A percentile compares a stretch with the other conserved stretches of the same genome.
These are phyloP conservation scores for Ustilago vetiveriae DNA, from an alignment of 1,284 basidiomycete genomes.

Conservation along the genomic window DNA sequence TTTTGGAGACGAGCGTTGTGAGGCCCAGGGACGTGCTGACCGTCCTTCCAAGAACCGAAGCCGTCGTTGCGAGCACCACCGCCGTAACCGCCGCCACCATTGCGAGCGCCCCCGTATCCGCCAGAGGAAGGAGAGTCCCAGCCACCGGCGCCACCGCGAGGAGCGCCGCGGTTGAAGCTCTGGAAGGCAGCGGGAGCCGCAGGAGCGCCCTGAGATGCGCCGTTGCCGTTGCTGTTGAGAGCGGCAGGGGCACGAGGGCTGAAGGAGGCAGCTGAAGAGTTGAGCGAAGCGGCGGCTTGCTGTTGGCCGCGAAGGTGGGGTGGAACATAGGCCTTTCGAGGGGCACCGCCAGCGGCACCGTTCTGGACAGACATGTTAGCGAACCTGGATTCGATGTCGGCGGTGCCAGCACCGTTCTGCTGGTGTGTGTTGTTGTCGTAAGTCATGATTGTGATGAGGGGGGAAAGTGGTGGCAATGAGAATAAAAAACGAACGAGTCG, in stretches of 20 bases:
- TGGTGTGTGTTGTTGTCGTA: constrained; percentile 57
- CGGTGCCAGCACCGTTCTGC: constrained; percentile 69
- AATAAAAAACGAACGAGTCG: not conserved
- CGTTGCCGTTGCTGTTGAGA: constrained; percentile 42
- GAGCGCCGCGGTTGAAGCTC: constrained; percentile 51
- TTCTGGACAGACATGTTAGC: constrained; percentile 64
- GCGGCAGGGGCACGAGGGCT: constrained; percentile 51
- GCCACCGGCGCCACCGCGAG: constrained; percentile 50
- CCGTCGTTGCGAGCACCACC: constrained; percentile 66
- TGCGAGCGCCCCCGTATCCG: constrained; percentile 48
- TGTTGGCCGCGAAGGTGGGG: constrained; percentile 80
- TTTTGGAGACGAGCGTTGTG: constrained; percentile 89
- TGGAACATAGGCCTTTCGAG: constrained; percentile 87
- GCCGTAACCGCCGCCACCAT: constrained; percentile 43
- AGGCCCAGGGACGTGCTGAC: constrained; percentile 81
- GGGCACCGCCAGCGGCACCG: constrained; percentile 67
- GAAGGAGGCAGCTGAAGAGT: constrained; percentile 44
- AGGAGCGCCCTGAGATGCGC: constrained; percentile 26
- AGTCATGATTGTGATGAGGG: constrained; percentile 47
- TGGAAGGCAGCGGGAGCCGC: constrained; percentile 54
- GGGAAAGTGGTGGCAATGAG: constrained; percentile 15
- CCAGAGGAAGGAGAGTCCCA: constrained; percentile 45
- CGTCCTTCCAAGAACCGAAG: constrained; percentile 86
- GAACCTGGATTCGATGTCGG: constrained; percentile 83
- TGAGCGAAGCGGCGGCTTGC: constrained; percentile 58